These are phyloP conservation scores for Aspergillus neotritici DNA, from an alignment of 2,329 filamentous ascomycete genomes.

Conservation along the genomic window DNA sequence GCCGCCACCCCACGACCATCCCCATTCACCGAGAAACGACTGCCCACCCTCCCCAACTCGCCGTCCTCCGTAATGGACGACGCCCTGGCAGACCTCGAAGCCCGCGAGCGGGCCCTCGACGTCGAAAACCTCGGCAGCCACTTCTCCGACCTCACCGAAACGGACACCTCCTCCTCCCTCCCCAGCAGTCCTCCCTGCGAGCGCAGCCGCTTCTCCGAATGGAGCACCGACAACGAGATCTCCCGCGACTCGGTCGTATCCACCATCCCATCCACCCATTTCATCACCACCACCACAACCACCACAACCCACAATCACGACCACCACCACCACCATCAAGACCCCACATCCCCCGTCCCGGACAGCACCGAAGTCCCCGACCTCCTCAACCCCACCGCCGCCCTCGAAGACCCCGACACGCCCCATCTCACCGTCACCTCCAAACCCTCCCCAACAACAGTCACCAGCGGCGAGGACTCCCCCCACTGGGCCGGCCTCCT, in stretches of 20 bases:
- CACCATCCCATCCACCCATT: slow-evolving; percentile 27
- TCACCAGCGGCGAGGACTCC: slow-evolving; percentile 18
- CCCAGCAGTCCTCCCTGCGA: slow-evolving; percentile 25
- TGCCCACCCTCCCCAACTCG: slow-evolving; percentile 43
- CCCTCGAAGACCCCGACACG: slow-evolving; percentile 31
- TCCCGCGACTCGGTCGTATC: slow-evolving; percentile 36
- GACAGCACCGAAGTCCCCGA: slow-evolving; percentile 18
- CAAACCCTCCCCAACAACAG: slow-evolving; percentile 26
- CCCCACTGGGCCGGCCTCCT: slow-evolving; percentile 18
- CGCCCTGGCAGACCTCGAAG: slow-evolving; percentile 32
- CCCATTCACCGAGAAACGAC: slow-evolving; percentile 33
- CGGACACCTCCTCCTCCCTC: slow-evolving; percentile 19
- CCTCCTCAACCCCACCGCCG: slow-evolving; percentile 18
- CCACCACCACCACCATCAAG: slow-evolving; percentile 11
- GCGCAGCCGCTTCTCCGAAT: slow-evolving; percentile 37
- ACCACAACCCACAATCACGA: slow-evolving; percentile 16
- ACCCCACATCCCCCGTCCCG: slow-evolving; percentile 14
- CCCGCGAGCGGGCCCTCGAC: slow-evolving; percentile 27
- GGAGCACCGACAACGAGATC: slow-evolving; percentile 35
- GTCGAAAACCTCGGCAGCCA: slow-evolving; percentile 34
- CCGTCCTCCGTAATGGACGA: slow-evolving; percentile 43
- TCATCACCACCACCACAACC: too few relatives aligned
- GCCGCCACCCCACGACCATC: slow-evolving; percentile 23
- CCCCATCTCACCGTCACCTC: slow-evolving; percentile 31
- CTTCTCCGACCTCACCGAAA: slow-evolving; percentile 38